Evolutionary conservation across 2,329 filamentous ascomycete genomes (phyloP).

Genomic region (Nannizziopsis barbatae): DNA sequence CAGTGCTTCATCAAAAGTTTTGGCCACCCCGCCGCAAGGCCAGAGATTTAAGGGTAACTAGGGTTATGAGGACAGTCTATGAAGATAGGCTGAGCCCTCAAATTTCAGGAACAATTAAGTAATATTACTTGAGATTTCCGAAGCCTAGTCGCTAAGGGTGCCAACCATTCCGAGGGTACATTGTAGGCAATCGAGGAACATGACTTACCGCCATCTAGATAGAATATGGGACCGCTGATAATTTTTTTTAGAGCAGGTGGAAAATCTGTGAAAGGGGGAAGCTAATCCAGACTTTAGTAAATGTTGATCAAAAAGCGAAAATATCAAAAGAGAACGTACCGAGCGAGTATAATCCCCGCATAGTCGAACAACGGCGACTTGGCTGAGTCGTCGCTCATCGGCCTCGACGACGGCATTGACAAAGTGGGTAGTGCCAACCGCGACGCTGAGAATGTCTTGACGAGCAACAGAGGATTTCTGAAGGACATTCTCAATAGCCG

Average conservation of each 20-base stretch:
- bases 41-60: no score
- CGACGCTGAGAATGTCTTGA: slow-evolving; percentile 36
- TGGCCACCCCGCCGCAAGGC: no score
- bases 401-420: slow-evolving; percentile 42
- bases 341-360: slow-evolving; percentile 38
- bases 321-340: slow-evolving; percentile 11
- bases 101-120: no score
- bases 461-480: slow-evolving; percentile 30
- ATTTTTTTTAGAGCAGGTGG: slow-evolving; percentile 32
- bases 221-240: slow-evolving; percentile 34
- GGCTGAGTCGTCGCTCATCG: slow-evolving; percentile 34
- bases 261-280: slow-evolving; percentile 40
- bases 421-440: slow-evolving; percentile 42
- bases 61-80: no score
- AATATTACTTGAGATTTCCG: no score
- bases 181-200: no score
- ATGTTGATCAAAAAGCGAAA: background rate
- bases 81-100: no score
- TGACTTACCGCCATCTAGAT: slow-evolving; percentile 31
- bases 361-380: slow-evolving; percentile 39
- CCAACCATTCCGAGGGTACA: no score
- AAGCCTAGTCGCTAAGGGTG: no score
- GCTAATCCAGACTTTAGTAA: slow-evolving; percentile 14
- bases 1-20: no score
- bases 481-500: slow-evolving; percentile 38